phyloP scores from a whole-genome alignment of 352 stramenopile species.

The Globisporangium megalacanthum region DNA sequence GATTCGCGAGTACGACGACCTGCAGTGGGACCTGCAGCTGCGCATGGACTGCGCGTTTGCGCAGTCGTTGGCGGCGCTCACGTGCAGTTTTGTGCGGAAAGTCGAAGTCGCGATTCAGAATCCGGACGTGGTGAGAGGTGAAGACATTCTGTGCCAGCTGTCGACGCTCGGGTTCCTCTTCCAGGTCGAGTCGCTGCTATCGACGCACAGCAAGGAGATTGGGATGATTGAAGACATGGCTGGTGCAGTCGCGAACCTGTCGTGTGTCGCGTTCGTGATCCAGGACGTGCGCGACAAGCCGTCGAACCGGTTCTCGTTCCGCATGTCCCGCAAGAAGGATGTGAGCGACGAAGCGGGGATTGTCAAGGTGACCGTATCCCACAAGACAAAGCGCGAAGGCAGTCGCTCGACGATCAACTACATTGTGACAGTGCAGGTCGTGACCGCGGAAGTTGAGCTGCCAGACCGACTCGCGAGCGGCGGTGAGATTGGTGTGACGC shows the following conservation, averaged over 20 bases:
- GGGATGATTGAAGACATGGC: conserved; percentile 94
- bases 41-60: conserved; percentile 80
- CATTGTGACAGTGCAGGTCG: conserved; percentile 77
- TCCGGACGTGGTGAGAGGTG: conserved; percentile 59
- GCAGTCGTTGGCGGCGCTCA: conserved; percentile 67
- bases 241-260: conserved; percentile 74
- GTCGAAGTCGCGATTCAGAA: conserved; percentile 82
- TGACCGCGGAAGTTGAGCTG: conserved; percentile 69
- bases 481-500: conserved; percentile 80
- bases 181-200: conserved; percentile 92
- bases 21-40: conserved; percentile 83
- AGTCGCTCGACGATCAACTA: conserved; percentile 76
- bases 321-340: conserved; percentile 77
- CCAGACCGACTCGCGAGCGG: conserved; percentile 59
- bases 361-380: conserved; percentile 71
- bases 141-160: conserved; percentile 79
- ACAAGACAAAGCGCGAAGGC: conserved; percentile 39
- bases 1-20: conserved; percentile 75
- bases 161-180: conserved; percentile 84
- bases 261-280: conserved; percentile 81
- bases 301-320: conserved; percentile 83
- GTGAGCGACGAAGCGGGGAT: conserved; percentile 65
- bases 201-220: conserved; percentile 94
- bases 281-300: conserved; percentile 84
- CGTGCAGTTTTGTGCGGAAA: conserved; percentile 81